Base-by-base conservation (phyloP, 2,329 filamentous ascomycete genomes). In the Colletotrichum echinochloae region DNA sequence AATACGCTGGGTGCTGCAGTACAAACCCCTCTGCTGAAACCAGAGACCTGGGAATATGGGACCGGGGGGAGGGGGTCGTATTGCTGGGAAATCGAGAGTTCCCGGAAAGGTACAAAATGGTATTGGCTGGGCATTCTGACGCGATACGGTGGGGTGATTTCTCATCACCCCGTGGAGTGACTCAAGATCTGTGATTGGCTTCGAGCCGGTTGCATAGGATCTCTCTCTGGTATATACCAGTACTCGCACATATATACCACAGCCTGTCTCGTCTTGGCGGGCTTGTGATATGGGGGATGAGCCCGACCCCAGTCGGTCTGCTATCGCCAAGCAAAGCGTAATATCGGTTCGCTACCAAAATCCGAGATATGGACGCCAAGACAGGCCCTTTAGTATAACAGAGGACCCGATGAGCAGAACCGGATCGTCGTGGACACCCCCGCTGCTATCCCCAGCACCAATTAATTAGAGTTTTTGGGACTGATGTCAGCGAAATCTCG, bases 351-450 rank as follows among this genome's bases (percentile, higher is more conserved):
- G 41, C 18, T 44, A 44, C 41, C 41, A n/a, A 37, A 11, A n/a
- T n/a, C n/a, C n/a, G n/a, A n/a, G n/a, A 35, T 44, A 37, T 44
- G 46, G 18, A 35, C n/a, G 18, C 12, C 46, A 52, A 28, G 52
- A 39, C 60, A 46, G 9, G 28, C 66, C 54, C 66, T 39, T 33
- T 28, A 26, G n/a, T 9, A 14, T 12, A 28, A 20, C n/a, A n/a
- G n/a, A n/a, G n/a, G n/a, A n/a, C 54, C 30, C 67, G 64, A 64
- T 41, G 63, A 39, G 18, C 12, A 4, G 20, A 39, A 51, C 67
- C 67, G 67, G 64, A 70, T 70, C 64, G 39, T 62, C 67, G 57
- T 59, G 57, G 57, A 26, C 37, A 30, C n/a, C 5, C 14, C 37
- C 37, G 5, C 14, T n/a, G n/a, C n/a, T n/a, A n/a, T 16, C 37